Evolutionary conservation across 148 eudicot species (phyloP), one percentile per base, ranked within the genome.

Genomic region (Selenicereus undatus): DNA sequence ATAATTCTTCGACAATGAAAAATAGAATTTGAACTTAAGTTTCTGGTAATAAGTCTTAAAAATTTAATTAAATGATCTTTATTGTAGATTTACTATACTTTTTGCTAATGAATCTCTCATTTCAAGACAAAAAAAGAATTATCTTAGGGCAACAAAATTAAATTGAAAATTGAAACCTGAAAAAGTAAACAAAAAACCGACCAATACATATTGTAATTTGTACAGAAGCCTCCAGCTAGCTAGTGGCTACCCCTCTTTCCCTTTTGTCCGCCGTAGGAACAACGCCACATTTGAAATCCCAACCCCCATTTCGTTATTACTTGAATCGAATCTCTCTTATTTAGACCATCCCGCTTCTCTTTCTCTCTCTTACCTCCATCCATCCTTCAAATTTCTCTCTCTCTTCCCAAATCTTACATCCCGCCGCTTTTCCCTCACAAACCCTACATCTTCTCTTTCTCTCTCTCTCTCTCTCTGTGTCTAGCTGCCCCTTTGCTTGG

Each of bases 391-490:
- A 21, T 62, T 7, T 9, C 65, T 60, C 68, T 24, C 68, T 24
- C 68, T 24, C 68, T 17, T n/a, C 71, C 71, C 71, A 66, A 66
- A 66, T 66, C 35, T 32, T 66, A 66, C 71, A 66, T 26, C 32
- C 35, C 68, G 68, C 68, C 68, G 68, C 68, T 64, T 64, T 64
- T 24, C 68, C 4, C 32, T 13, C 73, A 29, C 45, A 50, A 73
- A 73, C 54, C 72, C 76, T 30, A 82, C 62, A 76, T 75, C 84
- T 80, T 42, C 51, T 70, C 68, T 82, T 18, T 60, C 11, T 12
- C 11, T 50, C 13, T 79, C 42, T 8, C 20, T 12, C 66, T 60
- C 9, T 16, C 48, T 73, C 43, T n/a, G n/a, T n/a, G n/a, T n/a
- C 2, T 8, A n/a, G 68, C 68, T 64, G 29, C 27, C 22, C 62